Evolutionary conservation across 2,329 filamentous ascomycete species (phyloP), one percentile per base, ranked within the genome.

Genomic region (Penicillium sp.): DNA sequence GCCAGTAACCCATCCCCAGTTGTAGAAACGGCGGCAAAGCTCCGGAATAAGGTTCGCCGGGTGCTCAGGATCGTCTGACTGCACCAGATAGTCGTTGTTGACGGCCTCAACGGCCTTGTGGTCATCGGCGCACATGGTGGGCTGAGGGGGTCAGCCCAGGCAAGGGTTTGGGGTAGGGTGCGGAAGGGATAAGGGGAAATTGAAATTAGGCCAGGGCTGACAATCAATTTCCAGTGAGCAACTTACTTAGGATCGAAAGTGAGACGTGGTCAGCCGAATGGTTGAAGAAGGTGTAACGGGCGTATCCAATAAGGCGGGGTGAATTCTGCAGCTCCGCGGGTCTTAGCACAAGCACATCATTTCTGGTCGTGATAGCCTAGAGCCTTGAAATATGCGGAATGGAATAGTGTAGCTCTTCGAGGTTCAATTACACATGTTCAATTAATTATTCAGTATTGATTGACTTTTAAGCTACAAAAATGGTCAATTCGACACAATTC

Each of bases 21-120:
- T 91, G 85, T 96, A 99, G 79, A 99, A 99, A 74, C 93, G 95
- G 70, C 90, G 89, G 80, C 95, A 99, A 49, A 99, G 85, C 48
- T 90, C 88, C 62, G 93, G 95, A 65, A 97, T 97, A 68, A 96
- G 84, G 78, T 99, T 99, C 65, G 95, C 93, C 23, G 95, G 95
- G 77, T 99, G 95, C 59, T 92, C 81, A 5, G 90, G 88, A 73
- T 97, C 87, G 29, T 77, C 64, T 2, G 85, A 88, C 61, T 76
- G 79, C 55, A 88, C 78, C 64, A 88, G 79, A 54, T 83, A 79
- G 63, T 87, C 84, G 67, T 77, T 77, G 64, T 75, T 73, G 21
- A 62, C 61, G 37, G 60, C 63, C 57, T 56, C 59, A 33, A 64
- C 60, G 45, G 57, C 57, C 62, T 67, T 50, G 16, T 58, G 27